Base-by-base conservation (phyloP, 108 stramenopile genomes). In the Nannochloropsis oceanica region DNA sequence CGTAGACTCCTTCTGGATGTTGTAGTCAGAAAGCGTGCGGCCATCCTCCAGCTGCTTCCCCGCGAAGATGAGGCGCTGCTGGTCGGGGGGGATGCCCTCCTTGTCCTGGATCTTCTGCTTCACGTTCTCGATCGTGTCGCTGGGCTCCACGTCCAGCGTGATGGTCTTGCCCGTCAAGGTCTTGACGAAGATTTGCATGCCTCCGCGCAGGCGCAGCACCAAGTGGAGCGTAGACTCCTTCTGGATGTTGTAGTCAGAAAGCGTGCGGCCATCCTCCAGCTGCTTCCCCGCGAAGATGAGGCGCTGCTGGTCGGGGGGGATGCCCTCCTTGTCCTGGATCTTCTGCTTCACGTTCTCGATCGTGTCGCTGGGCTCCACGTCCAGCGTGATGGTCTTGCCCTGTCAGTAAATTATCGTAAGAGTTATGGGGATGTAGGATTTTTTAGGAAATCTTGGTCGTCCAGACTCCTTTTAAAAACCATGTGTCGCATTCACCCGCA, bases 21-120 rank as follows among this genome's bases (percentile, higher is more conserved):
- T 98, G 96, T 99, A 99, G 90, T 99, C 99, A 26, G 93, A 92
- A 80, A 99, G 94, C 12, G 99, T 97, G n/a, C 97, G 94, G 84
- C 97, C 97, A 87, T 97, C 99, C 92, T 99, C 99, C 87, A 99
- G 92, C 89, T 94, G 93, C 92, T 93, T 93, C 44, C 94, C 94
- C 27, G 93, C 93, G 83, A 95, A 93, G 84, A 94, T 93, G 81
- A 93, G 80, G 87, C 92, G 92, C 83, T 93, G 93, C 81, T 94
- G 93, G 88, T 90, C 94, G 20, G 87, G 86, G 12, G 89, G 87
- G 82, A 90, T 87, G 84, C 86, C 90, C 80, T 87, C 88, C 86
- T 84, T 89, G 88, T 89, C 90, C 83, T 87, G 88, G 73, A 90
- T 90, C 86, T 89, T 84, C 73, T 87, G 85, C 86, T 90, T 90